phyloP scores from a whole-genome alignment of 495 filamentous ascomycete species.

The Aspergillus avenaceus region DNA sequence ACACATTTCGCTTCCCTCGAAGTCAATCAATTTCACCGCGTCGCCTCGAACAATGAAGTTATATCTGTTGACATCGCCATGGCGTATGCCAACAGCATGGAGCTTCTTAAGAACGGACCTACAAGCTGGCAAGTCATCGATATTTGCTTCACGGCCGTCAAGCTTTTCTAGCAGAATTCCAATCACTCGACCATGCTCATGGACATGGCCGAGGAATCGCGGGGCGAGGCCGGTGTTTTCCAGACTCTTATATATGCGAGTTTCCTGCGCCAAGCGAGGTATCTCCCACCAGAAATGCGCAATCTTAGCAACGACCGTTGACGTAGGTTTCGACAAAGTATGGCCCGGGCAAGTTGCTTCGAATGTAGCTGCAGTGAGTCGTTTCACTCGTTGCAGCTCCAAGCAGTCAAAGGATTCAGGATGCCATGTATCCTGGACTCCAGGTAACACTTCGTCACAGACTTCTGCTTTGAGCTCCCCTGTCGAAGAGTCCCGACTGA shows the following conservation, averaged over 20 bases:
- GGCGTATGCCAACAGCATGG: slow-evolving; percentile 9
- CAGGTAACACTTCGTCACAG: background rate
- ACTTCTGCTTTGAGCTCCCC: slow-evolving; percentile 1
- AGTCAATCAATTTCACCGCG: slow-evolving; percentile 7
- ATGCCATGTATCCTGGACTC: slow-evolving; percentile 5
- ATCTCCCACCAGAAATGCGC: slow-evolving; percentile 13
- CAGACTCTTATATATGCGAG: slow-evolving; percentile 23
- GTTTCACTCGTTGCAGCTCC: slow-evolving; percentile 1
- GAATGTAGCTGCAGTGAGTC: slow-evolving; percentile 3
- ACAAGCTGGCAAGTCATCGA: slow-evolving; percentile 22
- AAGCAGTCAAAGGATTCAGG: slow-evolving; percentile 7
- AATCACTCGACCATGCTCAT: slow-evolving; percentile 28
- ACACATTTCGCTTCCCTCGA: slow-evolving; percentile 1
- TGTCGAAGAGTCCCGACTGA: slow-evolving; percentile 9
- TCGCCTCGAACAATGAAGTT: slow-evolving; percentile 10
- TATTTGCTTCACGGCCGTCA: slow-evolving; percentile 20
- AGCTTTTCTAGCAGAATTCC: slow-evolving; percentile 34
- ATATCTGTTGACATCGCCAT: slow-evolving; percentile 14
- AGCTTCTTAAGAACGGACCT: slow-evolving; percentile 26
- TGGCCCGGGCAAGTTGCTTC: slow-evolving; percentile 5
- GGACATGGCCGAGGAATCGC: slow-evolving; percentile 29
- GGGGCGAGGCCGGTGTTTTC: slow-evolving; percentile 20
- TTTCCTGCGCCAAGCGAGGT: slow-evolving; percentile 14
- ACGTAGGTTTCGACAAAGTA: background rate
- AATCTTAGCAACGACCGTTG: background rate